Evolutionary conservation across 75 land plant species (phyloP).

Genomic region (Sequoiadendron giganteum): DNA sequence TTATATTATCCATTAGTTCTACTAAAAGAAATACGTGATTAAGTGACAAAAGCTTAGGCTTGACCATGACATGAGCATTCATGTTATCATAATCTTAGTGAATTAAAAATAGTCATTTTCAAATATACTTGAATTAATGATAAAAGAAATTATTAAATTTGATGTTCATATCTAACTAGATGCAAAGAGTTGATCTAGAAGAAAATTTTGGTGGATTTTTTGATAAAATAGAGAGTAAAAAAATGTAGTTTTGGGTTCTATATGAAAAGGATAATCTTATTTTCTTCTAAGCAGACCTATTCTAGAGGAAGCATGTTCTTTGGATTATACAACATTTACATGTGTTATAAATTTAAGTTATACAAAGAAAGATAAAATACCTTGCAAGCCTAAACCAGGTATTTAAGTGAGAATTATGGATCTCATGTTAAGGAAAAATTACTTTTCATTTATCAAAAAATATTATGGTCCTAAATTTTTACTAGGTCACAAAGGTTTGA

Average conservation of each 20-base stretch:
- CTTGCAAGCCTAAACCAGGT: background rate
- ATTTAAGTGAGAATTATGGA: background rate
- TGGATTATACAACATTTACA: background rate
- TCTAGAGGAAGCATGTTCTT: background rate
- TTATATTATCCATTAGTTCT: too few species aligned
- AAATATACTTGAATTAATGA: too few species aligned
- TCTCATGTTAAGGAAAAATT: background rate
- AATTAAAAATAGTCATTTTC: too few species aligned
- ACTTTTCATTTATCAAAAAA: slow-evolving; percentile 54
- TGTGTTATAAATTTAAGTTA: background rate
- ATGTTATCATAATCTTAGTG: too few species aligned
- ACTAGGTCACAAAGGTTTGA: slow-evolving; percentile 17
- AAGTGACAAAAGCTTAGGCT: too few species aligned
- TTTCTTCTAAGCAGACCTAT: background rate
- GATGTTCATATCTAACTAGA: too few species aligned
- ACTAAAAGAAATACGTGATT: too few species aligned
- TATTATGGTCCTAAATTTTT: slow-evolving; percentile 40
- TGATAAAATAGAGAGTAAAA: background rate
- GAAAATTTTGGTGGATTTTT: too few species aligned
- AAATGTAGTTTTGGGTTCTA: background rate
- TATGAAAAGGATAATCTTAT: background rate
- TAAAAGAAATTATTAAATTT: too few species aligned
- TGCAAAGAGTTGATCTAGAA: too few species aligned
- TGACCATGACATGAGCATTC: too few species aligned
- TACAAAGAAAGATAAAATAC: background rate